These are phyloP conservation scores for Lentinus tigrinus DNA, from an alignment of 768 basidiomycete species.

Conservation along the genomic window DNA sequence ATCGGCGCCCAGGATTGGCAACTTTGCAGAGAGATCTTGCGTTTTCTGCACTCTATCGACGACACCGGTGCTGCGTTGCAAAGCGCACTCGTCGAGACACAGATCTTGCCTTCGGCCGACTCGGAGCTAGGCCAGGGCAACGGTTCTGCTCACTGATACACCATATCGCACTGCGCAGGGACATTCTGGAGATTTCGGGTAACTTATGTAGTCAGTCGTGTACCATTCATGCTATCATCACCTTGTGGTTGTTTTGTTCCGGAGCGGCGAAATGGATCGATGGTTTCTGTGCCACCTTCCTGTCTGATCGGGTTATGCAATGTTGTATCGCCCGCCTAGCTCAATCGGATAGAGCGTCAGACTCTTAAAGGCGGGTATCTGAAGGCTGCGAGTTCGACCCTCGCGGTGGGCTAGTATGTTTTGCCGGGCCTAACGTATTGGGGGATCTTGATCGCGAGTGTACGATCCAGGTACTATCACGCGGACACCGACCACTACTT, in stretches of 20 bases:
- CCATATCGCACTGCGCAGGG: not conserved
- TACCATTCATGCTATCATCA: too few relatives aligned
- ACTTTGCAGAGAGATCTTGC: slow-evolving; percentile 85
- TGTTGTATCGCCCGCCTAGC: too few relatives aligned
- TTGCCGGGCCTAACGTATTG: too few relatives aligned
- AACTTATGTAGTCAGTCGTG: not conserved
- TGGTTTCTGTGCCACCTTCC: too few relatives aligned
- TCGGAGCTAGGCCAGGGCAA: slow-evolving; percentile 8
- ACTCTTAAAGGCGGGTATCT: slow-evolving; percentile 50
- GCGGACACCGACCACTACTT: too few relatives aligned
- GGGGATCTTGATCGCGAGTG: too few relatives aligned
- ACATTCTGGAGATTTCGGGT: not conserved
- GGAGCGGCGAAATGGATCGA: too few relatives aligned
- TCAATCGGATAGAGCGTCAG: too few relatives aligned
- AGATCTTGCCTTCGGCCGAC: slow-evolving; percentile 29
- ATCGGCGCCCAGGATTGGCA: slow-evolving; percentile 82
- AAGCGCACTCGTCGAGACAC: slow-evolving; percentile 57
- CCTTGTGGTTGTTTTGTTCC: too few relatives aligned
- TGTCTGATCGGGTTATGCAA: too few relatives aligned
- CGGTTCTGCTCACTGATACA: slow-evolving; percentile 4
- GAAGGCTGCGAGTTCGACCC: slow-evolving; percentile 55
- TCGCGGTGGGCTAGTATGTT: too few relatives aligned
- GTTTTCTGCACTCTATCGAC: slow-evolving; percentile 92
- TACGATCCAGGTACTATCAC: too few relatives aligned
- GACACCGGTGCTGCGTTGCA: slow-evolving; percentile 74